Conservation (phyloP, 352 stramenopile species). For the Globisporangium acanthophoron region DNA sequence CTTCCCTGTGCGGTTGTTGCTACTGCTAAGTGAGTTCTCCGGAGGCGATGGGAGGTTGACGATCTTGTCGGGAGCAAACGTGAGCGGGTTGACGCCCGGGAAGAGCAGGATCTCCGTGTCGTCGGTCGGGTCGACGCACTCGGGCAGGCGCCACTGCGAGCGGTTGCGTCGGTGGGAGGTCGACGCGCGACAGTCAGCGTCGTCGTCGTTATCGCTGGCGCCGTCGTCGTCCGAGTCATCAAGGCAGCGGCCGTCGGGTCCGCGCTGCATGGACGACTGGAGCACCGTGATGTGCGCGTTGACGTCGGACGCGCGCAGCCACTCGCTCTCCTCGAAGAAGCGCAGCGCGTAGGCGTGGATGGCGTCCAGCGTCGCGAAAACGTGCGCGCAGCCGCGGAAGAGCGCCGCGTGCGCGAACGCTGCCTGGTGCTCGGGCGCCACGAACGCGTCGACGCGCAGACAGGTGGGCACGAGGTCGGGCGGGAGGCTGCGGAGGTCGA, state of each 20-base stretch:
- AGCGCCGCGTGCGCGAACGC: conserved; percentile 48
- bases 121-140: conserved; percentile 39
- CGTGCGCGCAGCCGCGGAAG: conserved; percentile 50
- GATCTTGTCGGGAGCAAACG: conserved; percentile 50
- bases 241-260: conserved; percentile 22
- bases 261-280: conserved; percentile 26
- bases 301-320: conserved; percentile 23
- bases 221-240: conserved; percentile 35
- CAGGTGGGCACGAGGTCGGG: conserved; percentile 23
- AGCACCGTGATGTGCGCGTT: conserved; percentile 36
- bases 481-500: conserved; percentile 25
- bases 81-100: conserved; percentile 37
- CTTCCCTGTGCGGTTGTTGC: neutral
- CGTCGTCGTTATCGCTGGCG: conserved; percentile 20
- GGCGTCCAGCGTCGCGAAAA: conserved; percentile 54
- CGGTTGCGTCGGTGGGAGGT: conserved; percentile 21
- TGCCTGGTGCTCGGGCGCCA: conserved; percentile 29
- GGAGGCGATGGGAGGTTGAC: conserved; percentile 37
- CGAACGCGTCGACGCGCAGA: conserved; percentile 46
- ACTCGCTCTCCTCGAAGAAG: conserved; percentile 42
- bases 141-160: conserved; percentile 28
- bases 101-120: conserved; percentile 50
- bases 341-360: conserved; percentile 50
- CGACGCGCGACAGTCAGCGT: conserved; percentile 4
- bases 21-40: neutral